These are phyloP conservation scores for Grosmannia clavigera DNA, from an alignment of 2,329 filamentous ascomycete genomes.

Conservation along the genomic window DNA sequence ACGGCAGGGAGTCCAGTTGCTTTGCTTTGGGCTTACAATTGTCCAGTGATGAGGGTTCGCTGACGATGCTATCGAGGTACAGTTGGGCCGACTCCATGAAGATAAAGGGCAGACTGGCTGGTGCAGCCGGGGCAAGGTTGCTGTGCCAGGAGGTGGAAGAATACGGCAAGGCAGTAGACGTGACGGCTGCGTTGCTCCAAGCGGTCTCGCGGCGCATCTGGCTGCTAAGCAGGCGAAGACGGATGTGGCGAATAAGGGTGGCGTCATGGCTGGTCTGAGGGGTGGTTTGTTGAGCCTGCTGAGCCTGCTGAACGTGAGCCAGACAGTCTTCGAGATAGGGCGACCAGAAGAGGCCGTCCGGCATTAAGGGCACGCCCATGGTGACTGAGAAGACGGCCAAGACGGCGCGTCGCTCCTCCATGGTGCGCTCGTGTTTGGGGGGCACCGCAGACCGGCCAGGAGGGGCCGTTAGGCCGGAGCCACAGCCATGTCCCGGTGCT, in stretches of 20 bases:
- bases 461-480: not conserved
- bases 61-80: not conserved
- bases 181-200: not conserved
- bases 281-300: conserved; percentile 14
- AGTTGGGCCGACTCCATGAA: not conserved
- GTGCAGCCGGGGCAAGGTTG: not conserved
- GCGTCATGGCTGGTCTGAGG: conserved; percentile 37
- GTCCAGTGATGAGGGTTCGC: not conserved
- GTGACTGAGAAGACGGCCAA: conserved; percentile 32
- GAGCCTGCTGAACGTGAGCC: conserved; percentile 23
- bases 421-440: conserved; percentile 22
- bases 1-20: no score
- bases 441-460: not conserved
- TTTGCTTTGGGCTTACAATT: not conserved
- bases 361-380: conserved; percentile 20
- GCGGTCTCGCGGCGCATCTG: not conserved
- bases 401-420: conserved; percentile 35
- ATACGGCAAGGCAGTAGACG: not conserved
- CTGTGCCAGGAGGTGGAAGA: no score
- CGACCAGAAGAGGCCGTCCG: conserved; percentile 44
- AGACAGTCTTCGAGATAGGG: conserved; percentile 45
- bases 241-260: conserved; percentile 29
- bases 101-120: not conserved
- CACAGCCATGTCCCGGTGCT: not conserved
- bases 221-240: conserved; percentile 15